Conservation (phyloP, 1,284 basidiomycete species). For the Grifola frondosa region DNA sequence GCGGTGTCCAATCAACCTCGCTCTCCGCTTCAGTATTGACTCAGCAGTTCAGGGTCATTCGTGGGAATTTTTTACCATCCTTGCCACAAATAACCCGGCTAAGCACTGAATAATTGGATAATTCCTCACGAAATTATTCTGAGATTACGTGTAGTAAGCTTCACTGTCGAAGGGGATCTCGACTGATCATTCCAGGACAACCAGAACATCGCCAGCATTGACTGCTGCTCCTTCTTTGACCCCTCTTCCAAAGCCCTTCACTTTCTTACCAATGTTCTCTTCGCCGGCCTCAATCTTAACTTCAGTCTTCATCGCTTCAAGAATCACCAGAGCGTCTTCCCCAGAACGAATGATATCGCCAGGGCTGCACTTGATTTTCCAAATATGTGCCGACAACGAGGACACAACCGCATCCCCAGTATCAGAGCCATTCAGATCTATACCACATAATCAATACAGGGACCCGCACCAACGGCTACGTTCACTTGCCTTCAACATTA, state of each 20-base stretch:
- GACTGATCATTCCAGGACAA: slow-evolving; percentile 31
- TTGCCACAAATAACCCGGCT: too few species aligned
- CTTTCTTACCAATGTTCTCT: slow-evolving; percentile 44
- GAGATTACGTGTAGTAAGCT: too few species aligned
- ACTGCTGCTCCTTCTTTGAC: slow-evolving; percentile 44
- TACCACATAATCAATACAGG: background rate
- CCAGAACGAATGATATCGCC: slow-evolving; percentile 46
- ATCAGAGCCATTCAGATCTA: slow-evolving; percentile 3
- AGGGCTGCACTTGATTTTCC: slow-evolving; percentile 50
- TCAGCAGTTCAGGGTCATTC: too few species aligned
- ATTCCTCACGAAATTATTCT: too few species aligned
- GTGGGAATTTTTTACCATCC: too few species aligned
- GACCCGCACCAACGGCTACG: background rate
- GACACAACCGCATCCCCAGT: slow-evolving; percentile 32
- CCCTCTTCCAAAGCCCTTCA: slow-evolving; percentile 41
- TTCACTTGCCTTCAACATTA: background rate
- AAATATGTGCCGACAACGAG: slow-evolving; percentile 54
- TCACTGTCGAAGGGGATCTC: too few species aligned
- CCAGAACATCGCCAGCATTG: slow-evolving; percentile 43
- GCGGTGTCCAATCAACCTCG: too few species aligned
- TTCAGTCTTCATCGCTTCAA: slow-evolving; percentile 79
- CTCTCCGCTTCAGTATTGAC: too few species aligned
- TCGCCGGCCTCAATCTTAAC: slow-evolving; percentile 48
- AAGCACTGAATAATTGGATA: too few species aligned
- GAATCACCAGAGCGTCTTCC: slow-evolving; percentile 52